Conservation (phyloP, 192 early-diverging fungal genomes). For the Umbelopsis sp. region DNA sequence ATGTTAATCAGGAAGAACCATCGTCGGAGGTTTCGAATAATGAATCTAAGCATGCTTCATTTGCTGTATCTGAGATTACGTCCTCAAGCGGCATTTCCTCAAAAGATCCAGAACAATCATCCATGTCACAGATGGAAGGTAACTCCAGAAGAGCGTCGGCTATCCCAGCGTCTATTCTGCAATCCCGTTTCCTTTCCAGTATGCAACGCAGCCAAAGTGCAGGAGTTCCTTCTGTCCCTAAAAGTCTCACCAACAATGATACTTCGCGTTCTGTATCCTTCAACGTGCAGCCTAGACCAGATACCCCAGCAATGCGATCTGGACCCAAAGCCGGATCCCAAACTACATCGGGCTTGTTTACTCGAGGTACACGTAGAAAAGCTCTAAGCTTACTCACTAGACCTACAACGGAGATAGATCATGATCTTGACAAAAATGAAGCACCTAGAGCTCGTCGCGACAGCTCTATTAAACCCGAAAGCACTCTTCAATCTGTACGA, state of each 20-base stretch:
- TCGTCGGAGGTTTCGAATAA: too few relatives aligned
- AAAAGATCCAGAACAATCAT: constrained; percentile 8
- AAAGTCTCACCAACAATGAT: neutral
- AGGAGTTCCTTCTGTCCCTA: neutral
- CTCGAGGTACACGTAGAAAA: constrained; percentile 37
- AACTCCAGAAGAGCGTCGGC: constrained; percentile 1
- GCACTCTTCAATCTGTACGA: neutral
- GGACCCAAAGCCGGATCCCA: neutral
- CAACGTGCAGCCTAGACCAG: neutral
- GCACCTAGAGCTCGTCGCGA: constrained; percentile 1
- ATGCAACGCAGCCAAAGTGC: constrained; percentile 24
- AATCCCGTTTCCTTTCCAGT: constrained; percentile 39
- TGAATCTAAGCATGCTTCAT: too few relatives aligned
- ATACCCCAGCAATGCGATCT: neutral
- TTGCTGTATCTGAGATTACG: neutral
- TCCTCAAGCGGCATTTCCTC: constrained; percentile 17
- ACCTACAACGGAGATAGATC: constrained; percentile 4
- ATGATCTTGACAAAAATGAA: neutral
- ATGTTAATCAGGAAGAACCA: too few relatives aligned
- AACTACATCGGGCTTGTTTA: neutral
- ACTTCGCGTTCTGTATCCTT: constrained; percentile 3
- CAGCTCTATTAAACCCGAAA: neutral
- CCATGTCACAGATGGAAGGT: neutral
- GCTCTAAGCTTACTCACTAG: constrained; percentile 35
- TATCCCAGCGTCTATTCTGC: constrained; percentile 30